phyloP scores from a whole-genome alignment of 2,329 filamentous ascomycete species.

The Ceratocystis variospora region DNA sequence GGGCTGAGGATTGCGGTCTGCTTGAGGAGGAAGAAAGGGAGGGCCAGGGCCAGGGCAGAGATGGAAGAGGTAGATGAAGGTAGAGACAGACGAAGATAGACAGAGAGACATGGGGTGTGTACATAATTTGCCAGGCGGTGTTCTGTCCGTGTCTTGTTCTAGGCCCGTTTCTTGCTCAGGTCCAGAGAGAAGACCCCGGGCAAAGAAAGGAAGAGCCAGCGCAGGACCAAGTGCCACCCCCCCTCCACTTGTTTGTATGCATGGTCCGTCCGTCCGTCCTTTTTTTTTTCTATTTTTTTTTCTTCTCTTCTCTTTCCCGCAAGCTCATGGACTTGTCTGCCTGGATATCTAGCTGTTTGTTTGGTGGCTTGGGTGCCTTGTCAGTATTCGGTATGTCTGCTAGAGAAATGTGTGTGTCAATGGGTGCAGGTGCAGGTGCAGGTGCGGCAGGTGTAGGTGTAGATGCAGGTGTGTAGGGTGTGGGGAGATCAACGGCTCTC shows the following conservation, averaged over 20 bases:
- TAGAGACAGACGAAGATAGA: not conserved
- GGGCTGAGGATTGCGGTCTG: not conserved
- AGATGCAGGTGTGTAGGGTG: too few species aligned
- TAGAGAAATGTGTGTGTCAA: too few species aligned
- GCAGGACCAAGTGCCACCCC: not conserved
- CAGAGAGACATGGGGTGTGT: not conserved
- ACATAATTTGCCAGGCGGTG: not conserved
- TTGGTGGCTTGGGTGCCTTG: too few species aligned
- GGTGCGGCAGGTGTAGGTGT: too few species aligned
- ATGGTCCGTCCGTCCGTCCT: not conserved
- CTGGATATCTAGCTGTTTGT: not conserved
- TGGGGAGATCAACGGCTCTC: too few species aligned
- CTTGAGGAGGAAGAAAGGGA: not conserved
- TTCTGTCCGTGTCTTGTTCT: not conserved
- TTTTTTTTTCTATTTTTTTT: not conserved
- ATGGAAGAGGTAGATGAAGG: not conserved
- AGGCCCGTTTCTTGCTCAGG: not conserved
- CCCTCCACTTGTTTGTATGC: not conserved
- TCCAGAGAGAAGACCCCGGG: not conserved
- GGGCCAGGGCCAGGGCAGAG: not conserved
- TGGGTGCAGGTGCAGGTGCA: too few species aligned
- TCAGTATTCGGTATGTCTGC: too few species aligned
- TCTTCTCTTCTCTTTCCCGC: not conserved
- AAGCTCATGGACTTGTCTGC: not conserved
- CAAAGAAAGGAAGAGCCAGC: not conserved